Percentiles rank a stretch among this genome's conserved stretches.
These are phyloP conservation scores for Boletus rex-veris DNA, from an alignment of 768 basidiomycete genomes.

Conservation along the genomic window DNA sequence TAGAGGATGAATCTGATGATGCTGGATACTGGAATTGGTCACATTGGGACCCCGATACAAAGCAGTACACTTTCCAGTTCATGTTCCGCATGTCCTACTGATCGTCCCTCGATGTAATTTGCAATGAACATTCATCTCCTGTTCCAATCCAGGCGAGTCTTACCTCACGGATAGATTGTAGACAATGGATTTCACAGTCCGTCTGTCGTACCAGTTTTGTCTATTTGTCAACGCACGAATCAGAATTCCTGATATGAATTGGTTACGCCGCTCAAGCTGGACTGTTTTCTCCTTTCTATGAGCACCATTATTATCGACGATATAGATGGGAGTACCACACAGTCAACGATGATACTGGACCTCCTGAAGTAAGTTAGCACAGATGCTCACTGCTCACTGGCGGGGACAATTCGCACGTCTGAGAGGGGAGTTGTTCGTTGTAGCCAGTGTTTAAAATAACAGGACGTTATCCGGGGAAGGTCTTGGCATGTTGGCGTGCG, in stretches of 20 bases:
- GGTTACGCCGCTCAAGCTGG: constrained; percentile 6
- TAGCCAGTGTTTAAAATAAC: too few species aligned
- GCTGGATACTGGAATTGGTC: constrained; percentile 96
- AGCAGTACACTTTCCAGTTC: constrained; percentile 97
- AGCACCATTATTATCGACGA: neutral
- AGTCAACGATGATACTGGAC: neutral
- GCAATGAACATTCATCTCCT: constrained; percentile 1
- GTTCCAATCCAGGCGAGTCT: neutral
- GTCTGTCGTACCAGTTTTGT: neutral
- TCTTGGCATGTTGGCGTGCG: neutral
- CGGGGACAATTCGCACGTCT: too few species aligned
- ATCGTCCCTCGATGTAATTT: constrained; percentile 15
- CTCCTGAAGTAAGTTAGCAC: neutral
- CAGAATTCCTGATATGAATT: constrained; percentile 1
- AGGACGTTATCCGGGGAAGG: too few species aligned
- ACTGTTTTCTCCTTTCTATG: neutral
- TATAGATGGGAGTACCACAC: neutral
- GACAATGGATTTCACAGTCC: neutral
- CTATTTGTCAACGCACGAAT: neutral
- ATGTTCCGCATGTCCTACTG: constrained; percentile 69
- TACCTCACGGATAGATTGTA: neutral
- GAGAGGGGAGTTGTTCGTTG: too few species aligned
- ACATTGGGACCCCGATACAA: constrained; percentile 99
- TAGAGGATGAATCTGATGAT: constrained; percentile 91
- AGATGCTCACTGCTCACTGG: too few species aligned